Base-by-base conservation (phyloP, 768 basidiomycete genomes). In the Boletus vinaceobasis region DNA sequence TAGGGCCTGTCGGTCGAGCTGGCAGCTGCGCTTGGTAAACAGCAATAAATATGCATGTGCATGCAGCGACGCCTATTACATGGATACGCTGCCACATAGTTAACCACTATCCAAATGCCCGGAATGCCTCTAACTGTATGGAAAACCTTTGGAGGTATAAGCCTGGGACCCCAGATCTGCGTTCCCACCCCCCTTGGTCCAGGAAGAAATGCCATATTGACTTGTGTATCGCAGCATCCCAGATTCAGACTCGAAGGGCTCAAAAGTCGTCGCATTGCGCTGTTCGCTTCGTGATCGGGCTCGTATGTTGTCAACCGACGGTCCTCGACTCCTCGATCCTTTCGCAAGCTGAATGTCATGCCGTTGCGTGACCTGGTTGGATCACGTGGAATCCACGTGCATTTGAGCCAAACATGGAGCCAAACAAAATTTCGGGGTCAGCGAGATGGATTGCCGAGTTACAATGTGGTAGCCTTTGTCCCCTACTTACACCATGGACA, bases 401-500 rank as follows among this genome's bases (percentile, higher is more conserved):
- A 52, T 43, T 32, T 37, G 15, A 19, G 46, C 66, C 72, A 72
- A 73, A 73, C 58, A 61, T 53, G 29, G 52, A 45, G 0, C 59
- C 70, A 73, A 71, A 73, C 46, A 72, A 52, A 36, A 52, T 68
- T 70, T 66, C 70, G 47, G 65, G 70, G 70, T 67, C 59, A 54
- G 43, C 37, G 39, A 23, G 14, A 42, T 17, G 38, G 19, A 47
- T 39, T 15, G 21, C 26, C 26, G n/a, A 35, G 33, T n/a, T 29
- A 40, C 27, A 8, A 15, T 15, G 23, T 43, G 36, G 46, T 33
- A 7, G 11, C 47, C 47, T 48, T 37, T 36, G 11, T 8, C 23
- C 33, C 36, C 48, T 32, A 37, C 48, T 38, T 19, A 14, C 57
- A 61, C 48, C 55, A 79, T 79, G 78, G 77, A 79, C 56, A 73